Percentiles rank a stretch among this genome's conserved stretches.
Evolutionary conservation across 2,329 filamentous ascomycete species (phyloP).

Genomic region (Chaetoscypha palmicola): DNA sequence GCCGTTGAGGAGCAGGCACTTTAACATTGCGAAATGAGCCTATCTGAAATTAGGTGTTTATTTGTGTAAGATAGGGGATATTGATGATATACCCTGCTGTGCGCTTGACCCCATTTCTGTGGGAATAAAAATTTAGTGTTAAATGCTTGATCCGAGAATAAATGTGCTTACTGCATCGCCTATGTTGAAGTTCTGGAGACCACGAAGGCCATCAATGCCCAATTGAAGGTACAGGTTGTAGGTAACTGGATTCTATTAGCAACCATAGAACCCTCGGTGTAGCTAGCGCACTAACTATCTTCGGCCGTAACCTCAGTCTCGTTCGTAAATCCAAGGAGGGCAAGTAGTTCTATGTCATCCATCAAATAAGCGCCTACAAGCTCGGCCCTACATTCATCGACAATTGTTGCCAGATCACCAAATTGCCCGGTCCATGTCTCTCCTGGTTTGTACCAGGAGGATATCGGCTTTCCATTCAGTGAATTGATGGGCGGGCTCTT

Average conservation of each 20-base stretch:
- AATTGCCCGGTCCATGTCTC: constrained; percentile 59
- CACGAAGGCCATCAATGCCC: constrained; percentile 36
- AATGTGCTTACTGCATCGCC: constrained; percentile 26
- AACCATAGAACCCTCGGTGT: too few relatives aligned
- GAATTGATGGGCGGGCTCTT: constrained; percentile 50
- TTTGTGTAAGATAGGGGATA: neutral
- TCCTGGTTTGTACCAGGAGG: constrained; percentile 52
- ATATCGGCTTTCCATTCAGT: constrained; percentile 45
- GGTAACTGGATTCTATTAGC: constrained; percentile 22
- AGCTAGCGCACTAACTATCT: constrained; percentile 37
- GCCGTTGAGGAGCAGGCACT: constrained; percentile 48
- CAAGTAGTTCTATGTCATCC: constrained; percentile 37
- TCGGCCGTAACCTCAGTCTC: constrained; percentile 32
- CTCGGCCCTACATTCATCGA: constrained; percentile 49
- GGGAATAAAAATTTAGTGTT: neutral
- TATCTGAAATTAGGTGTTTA: constrained; percentile 29
- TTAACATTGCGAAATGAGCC: constrained; percentile 56
- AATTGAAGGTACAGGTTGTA: constrained; percentile 18
- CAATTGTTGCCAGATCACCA: constrained; percentile 49
- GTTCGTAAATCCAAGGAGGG: constrained; percentile 35
- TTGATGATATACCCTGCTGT: constrained; percentile 30
- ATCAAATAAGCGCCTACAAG: constrained; percentile 39
- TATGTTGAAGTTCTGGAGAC: constrained; percentile 34
- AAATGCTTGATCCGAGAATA: too few relatives aligned
- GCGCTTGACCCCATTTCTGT: constrained; percentile 40